These are phyloP conservation scores for Xanthoparmelia taractica DNA, from an alignment of 495 filamentous ascomycete species.

Conservation along the genomic window DNA sequence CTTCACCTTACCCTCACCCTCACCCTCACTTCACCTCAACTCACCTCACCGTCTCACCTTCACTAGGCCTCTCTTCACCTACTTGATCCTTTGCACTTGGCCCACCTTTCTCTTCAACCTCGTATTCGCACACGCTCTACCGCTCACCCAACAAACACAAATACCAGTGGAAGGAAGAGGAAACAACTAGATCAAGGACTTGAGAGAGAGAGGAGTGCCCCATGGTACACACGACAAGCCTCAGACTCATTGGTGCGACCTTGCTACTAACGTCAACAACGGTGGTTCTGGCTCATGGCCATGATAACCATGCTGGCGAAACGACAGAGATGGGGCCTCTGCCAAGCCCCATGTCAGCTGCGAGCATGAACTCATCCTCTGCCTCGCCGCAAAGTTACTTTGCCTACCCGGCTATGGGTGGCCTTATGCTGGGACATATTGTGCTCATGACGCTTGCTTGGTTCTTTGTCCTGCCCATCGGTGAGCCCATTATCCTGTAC, in stretches of 20 bases:
- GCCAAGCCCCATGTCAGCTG: constrained; percentile 2
- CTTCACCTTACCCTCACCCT: neutral
- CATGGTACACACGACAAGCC: constrained; percentile 25
- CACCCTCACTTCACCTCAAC: neutral
- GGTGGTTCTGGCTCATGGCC: constrained; percentile 24
- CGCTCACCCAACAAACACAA: neutral
- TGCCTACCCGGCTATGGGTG: constrained; percentile 54
- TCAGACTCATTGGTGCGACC: constrained; percentile 14
- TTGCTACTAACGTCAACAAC: constrained; percentile 21
- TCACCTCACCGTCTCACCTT: too few relatives aligned
- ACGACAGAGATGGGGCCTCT: constrained; percentile 13
- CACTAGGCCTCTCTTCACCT: neutral
- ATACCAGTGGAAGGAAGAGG: neutral
- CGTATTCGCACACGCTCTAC: neutral
- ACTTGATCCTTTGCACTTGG: neutral
- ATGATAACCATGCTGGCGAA: constrained; percentile 22
- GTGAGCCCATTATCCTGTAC: constrained; percentile 40
- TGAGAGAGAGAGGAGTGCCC: neutral
- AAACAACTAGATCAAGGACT: neutral
- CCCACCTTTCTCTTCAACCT: neutral
- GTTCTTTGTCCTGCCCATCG: constrained; percentile 74
- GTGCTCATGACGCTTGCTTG: constrained; percentile 70
- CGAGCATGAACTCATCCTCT: constrained; percentile 3
- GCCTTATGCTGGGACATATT: constrained; percentile 70
- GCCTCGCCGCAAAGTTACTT: constrained; percentile 60